Conservation (phyloP, 2,329 filamentous ascomycete genomes). For the Orbilia brochopaga region DNA sequence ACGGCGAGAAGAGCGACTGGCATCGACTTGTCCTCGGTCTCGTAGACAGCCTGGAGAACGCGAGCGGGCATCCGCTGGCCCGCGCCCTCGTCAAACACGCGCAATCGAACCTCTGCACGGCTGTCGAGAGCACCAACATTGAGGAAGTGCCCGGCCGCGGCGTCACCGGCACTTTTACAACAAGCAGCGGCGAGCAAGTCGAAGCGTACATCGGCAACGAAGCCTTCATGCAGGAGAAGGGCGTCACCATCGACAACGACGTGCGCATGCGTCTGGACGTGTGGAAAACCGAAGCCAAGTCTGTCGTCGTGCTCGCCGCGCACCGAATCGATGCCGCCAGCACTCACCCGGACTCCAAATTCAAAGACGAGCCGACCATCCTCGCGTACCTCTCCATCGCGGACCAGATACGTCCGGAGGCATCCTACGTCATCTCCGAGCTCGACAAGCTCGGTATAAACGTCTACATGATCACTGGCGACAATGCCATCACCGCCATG, state of each 20-base stretch:
- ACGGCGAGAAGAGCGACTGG: slow-evolving; percentile 46
- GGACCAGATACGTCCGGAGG: slow-evolving; percentile 79
- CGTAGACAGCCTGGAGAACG: slow-evolving; percentile 70
- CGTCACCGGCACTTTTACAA: slow-evolving; percentile 66
- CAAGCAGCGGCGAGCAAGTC: slow-evolving; percentile 56
- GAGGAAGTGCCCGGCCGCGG: slow-evolving; percentile 76
- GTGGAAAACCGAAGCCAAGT: slow-evolving; percentile 71
- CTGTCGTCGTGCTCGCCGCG: slow-evolving; percentile 61
- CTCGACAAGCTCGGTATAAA: slow-evolving; percentile 71
- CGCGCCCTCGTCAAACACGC: slow-evolving; percentile 73
- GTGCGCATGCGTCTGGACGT: slow-evolving; percentile 50
- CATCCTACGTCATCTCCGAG: slow-evolving; percentile 68
- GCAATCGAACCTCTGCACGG: slow-evolving; percentile 56
- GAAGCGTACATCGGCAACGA: slow-evolving; percentile 76
- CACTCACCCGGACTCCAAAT: slow-evolving; percentile 58
- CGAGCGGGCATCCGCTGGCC: slow-evolving; percentile 76
- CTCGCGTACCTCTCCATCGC: slow-evolving; percentile 75
- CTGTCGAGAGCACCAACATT: slow-evolving; percentile 56
- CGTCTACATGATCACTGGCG: slow-evolving; percentile 92
- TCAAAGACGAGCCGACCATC: slow-evolving; percentile 58
- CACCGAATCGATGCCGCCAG: neutral
- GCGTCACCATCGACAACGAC: slow-evolving; percentile 27
- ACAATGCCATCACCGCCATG: slow-evolving; percentile 82
- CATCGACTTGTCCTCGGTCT: slow-evolving; percentile 59
- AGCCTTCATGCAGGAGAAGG: slow-evolving; percentile 65